phyloP scores from a whole-genome alignment of 495 filamentous ascomycete species.

The Hypoxylon lienhwacheense region DNA sequence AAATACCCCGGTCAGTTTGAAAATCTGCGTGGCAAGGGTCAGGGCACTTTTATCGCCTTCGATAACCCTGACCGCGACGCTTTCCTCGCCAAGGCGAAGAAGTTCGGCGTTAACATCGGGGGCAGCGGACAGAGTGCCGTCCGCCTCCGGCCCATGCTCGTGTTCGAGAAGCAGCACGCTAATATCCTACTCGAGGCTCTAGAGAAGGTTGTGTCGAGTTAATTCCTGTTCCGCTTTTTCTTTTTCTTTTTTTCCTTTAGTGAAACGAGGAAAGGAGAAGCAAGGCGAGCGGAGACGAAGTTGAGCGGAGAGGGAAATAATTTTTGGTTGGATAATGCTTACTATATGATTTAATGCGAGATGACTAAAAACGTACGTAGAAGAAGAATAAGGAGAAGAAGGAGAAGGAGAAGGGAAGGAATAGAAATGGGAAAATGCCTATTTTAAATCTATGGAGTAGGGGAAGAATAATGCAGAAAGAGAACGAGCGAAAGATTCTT shows the following conservation, averaged over 20 bases:
- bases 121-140: conserved; percentile 81
- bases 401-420: neutral
- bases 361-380: neutral
- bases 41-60: conserved; percentile 97
- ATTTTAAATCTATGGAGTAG: too few species aligned
- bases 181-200: conserved; percentile 57
- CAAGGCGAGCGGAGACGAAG: too few species aligned
- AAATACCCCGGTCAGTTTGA: conserved; percentile 81
- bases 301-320: neutral
- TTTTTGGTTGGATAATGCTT: neutral
- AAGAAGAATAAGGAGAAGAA: neutral
- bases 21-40: conserved; percentile 90
- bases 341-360: neutral
- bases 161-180: conserved; percentile 93
- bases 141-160: conserved; percentile 88
- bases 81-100: conserved; percentile 81
- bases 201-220: conserved; percentile 68
- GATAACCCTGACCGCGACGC: conserved; percentile 84
- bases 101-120: conserved; percentile 87
- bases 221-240: neutral
- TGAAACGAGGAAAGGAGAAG: neutral
- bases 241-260: neutral
- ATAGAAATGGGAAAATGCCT: too few species aligned
- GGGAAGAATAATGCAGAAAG: too few species aligned
- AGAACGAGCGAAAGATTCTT: too few species aligned